Evolutionary conservation across 768 basidiomycete genomes (phyloP), one percentile per base, ranked within the genome.

Genomic region (Mrakia gelida): DNA sequence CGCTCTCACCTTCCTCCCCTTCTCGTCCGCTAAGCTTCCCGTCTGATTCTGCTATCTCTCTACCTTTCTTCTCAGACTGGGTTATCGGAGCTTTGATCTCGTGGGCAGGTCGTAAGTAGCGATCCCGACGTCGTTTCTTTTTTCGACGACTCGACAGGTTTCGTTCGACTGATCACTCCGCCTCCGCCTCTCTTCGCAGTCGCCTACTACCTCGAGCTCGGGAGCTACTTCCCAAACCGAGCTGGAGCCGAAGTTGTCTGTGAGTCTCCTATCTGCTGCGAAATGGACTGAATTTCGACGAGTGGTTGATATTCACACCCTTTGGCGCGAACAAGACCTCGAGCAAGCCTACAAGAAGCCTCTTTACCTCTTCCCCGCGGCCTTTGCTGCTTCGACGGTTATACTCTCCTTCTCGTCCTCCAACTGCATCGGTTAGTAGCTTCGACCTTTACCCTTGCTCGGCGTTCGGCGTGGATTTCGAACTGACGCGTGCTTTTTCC

Each of bases 301-400:
- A 7, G 11, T 34, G n/a, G 7, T 32, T 30, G 16, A 28, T 4
- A 1, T 28, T 30, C 4, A 4, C 28, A 3, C 21, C 30, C 30
- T 7, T 18, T 65, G 11, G n/a, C n/a, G n/a, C n/a, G n/a, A 38
- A 38, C 2, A n/a, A 45, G 71, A 75, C 59, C 45, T 75, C n/a
- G 75, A 75, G 34, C 62, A 67, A 23, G 75, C 75, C 2, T 75
- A 75, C 45, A 43, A 43, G n/a, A 45, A 59, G n/a, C 75, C 75
- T 34, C 34, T 41, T 6, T 67, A 75, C 75, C 56, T 75, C 43
- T 75, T 75, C 75, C 75, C 75, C 10, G 75, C 75, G 15, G 59
- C 75, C 18, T 75, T 87, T 78, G 87, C 87, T 16, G 84, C 87
- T 23, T 82, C 76, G 26, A 77, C 80, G 16, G 81, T 83, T 2